These are phyloP conservation scores for Bisporella sp. DNA, from an alignment of 2,329 filamentous ascomycete genomes.

Conservation along the genomic window DNA sequence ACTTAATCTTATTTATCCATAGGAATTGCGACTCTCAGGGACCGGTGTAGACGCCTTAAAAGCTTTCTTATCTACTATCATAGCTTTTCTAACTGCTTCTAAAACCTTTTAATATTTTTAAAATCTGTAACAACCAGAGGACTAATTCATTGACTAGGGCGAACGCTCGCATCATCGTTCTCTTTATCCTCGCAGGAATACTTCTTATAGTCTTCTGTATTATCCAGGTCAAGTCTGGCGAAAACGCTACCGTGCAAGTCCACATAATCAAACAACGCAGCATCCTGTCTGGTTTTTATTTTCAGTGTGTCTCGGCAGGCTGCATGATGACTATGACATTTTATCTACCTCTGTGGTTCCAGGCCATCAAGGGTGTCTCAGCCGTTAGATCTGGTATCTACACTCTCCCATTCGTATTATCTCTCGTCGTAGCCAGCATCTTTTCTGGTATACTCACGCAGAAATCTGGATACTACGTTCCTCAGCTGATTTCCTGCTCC, in stretches of 20 bases:
- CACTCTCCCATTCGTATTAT: conserved; percentile 25
- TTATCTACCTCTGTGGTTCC: conserved; percentile 16
- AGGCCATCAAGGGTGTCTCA: conserved; percentile 8
- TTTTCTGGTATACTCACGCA: conserved; percentile 22
- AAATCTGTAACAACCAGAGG: too few relatives aligned
- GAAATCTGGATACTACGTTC: conserved; percentile 17
- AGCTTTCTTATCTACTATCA: too few relatives aligned
- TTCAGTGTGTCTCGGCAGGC: conserved; percentile 10
- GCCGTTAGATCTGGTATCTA: conserved; percentile 23
- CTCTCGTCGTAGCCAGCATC: conserved; percentile 23
- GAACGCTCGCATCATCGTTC: conserved; percentile 30
- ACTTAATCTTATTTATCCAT: too few relatives aligned
- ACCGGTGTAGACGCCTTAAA: too few relatives aligned
- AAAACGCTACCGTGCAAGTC: conserved; percentile 30
- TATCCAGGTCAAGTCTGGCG: conserved; percentile 33
- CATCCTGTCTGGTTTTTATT: conserved; percentile 14
- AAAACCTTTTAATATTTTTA: too few relatives aligned
- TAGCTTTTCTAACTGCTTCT: too few relatives aligned
- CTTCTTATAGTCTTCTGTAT: conserved; percentile 25
- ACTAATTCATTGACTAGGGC: too few relatives aligned
- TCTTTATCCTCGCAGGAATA: conserved; percentile 28
- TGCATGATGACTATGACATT: conserved; percentile 25
- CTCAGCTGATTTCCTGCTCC: conserved; percentile 33
- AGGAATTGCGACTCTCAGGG: too few relatives aligned
- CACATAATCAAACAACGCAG: conserved; percentile 29